Evolutionary conservation across 164 flowering plant genomes (phyloP), one percentile per base, ranked within the genome.

Genomic region (Annona cherimola): DNA sequence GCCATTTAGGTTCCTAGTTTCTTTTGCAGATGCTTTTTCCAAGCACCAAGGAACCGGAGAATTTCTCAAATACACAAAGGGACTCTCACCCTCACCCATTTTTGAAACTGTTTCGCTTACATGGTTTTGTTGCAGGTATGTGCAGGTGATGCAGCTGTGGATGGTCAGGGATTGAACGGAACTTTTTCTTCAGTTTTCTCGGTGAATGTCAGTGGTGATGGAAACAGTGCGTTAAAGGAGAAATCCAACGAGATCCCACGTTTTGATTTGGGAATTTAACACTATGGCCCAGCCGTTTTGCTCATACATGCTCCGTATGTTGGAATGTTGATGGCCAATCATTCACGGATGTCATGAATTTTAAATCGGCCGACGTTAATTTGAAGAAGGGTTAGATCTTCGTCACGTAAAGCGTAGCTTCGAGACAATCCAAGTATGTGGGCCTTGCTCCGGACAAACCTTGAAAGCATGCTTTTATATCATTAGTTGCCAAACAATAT

Each of bases 231-330:
- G 35, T 65, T 59, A 63, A 66, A 62, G 50, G 70, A 70, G 65
- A 70, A 1, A 63, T 42, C 41, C 8, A 78, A 75, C 73, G 74
- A 70, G 45, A 66, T 72, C 76, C 95, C 95, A 42, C 81, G 84
- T 75, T 90, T 88, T 77, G 89, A 87, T 79, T 84, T 90, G 45
- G 91, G 91, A 69, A 76, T 87, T 78, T 84, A 73, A 44, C 40
- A 20, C 2, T 42, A 14, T 14, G 44, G n/a, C 19, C 18, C 18
- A 40, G n/a, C 35, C 35, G 35, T 26, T 26, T 26, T 26, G 35
- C 35, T 26, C 35, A 26, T 26, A 26, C 1, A 26, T 26, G 35
- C 35, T 26, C 35, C 35, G 35, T 26, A 1, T 26, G 35, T 26
- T 26, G 35, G 35, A 26, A 26, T 26, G 35, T 26, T 26, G 35